Conservation (phyloP, 2,329 filamentous ascomycete species). For the Xylaria sp. region DNA sequence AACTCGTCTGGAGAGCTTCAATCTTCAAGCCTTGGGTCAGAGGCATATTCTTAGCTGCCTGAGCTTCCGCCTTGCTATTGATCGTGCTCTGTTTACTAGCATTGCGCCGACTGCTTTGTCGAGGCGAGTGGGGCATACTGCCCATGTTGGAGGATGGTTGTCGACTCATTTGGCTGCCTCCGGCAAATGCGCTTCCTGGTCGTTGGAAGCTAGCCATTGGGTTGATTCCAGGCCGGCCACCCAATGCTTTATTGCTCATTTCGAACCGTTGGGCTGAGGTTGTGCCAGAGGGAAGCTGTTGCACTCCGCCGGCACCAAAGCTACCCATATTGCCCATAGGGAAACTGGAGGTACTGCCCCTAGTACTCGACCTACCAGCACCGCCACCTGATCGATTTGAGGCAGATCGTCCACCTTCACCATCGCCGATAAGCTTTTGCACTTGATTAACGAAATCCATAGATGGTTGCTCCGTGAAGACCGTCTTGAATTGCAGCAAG, state of each 20-base stretch:
- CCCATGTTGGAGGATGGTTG: conserved; percentile 68
- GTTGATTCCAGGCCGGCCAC: conserved; percentile 59
- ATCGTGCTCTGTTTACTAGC: conserved; percentile 72
- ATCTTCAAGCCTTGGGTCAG: conserved; percentile 85
- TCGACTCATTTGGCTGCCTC: conserved; percentile 71
- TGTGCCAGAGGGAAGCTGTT: conserved; percentile 74
- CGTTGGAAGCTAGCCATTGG: conserved; percentile 70
- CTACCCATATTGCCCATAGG: conserved; percentile 83
- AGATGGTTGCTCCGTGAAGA: conserved; percentile 97
- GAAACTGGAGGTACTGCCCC: conserved; percentile 62
- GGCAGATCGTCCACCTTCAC: conserved; percentile 70
- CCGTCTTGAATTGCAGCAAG: conserved; percentile 92
- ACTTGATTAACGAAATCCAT: conserved; percentile 92
- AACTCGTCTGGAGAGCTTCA: conserved; percentile 77
- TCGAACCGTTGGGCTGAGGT: conserved; percentile 81
- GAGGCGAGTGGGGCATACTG: conserved; percentile 75
- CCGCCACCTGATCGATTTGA: conserved; percentile 68
- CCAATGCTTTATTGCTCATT: conserved; percentile 64
- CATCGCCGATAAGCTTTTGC: conserved; percentile 85
- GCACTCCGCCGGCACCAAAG: conserved; percentile 62
- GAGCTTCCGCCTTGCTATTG: conserved; percentile 67
- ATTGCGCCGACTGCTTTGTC: conserved; percentile 71
- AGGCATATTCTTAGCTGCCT: conserved; percentile 88
- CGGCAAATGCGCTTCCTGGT: conserved; percentile 71
- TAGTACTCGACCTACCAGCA: conserved; percentile 61